phyloP scores from a whole-genome alignment of 306 rosid genomes.

The Glycine tomentella region DNA sequence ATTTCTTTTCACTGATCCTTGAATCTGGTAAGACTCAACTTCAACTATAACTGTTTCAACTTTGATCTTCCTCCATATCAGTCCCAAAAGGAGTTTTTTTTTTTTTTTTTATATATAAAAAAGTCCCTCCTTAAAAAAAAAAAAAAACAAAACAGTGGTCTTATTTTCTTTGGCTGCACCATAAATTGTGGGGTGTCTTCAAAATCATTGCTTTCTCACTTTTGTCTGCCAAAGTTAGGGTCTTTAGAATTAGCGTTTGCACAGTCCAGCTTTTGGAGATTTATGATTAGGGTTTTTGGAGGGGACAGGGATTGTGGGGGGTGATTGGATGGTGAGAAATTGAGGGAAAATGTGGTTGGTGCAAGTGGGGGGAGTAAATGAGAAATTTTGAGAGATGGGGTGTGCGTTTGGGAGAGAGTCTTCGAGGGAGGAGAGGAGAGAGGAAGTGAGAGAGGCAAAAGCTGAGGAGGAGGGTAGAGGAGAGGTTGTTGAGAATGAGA shows the following conservation, averaged over 20 bases:
- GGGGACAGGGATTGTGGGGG: neutral
- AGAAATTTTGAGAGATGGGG: conserved; percentile 74
- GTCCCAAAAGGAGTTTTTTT: neutral
- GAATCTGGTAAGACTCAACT: conserved; percentile 50
- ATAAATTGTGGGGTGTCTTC: conserved; percentile 73
- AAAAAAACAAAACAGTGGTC: conserved; percentile 23
- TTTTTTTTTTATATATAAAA: neutral
- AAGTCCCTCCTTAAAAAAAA: conserved; percentile 34
- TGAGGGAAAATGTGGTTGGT: conserved; percentile 56
- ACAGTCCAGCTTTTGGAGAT: conserved; percentile 48
- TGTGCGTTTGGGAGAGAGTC: conserved; percentile 80
- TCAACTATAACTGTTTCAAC: conserved; percentile 43
- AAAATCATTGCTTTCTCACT: conserved; percentile 81
- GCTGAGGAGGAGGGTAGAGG: conserved; percentile 51
- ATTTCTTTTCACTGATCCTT: conserved; percentile 52
- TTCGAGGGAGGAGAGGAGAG: conserved; percentile 53
- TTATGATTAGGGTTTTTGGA: conserved; percentile 65
- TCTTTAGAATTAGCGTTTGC: conserved; percentile 60
- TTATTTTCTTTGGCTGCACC: conserved; percentile 64
- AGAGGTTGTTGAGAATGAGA: conserved; percentile 58
- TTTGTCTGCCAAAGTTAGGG: conserved; percentile 80
- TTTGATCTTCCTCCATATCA: conserved; percentile 51
- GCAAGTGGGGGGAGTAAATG: conserved; percentile 56
- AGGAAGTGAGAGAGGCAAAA: conserved; percentile 54
- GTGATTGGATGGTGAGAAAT: conserved; percentile 47